A percentile compares a stretch with the other conserved stretches of the same genome.
phyloP scores from a whole-genome alignment of 441 rosid genomes.

The Syzygium syzygioides region DNA sequence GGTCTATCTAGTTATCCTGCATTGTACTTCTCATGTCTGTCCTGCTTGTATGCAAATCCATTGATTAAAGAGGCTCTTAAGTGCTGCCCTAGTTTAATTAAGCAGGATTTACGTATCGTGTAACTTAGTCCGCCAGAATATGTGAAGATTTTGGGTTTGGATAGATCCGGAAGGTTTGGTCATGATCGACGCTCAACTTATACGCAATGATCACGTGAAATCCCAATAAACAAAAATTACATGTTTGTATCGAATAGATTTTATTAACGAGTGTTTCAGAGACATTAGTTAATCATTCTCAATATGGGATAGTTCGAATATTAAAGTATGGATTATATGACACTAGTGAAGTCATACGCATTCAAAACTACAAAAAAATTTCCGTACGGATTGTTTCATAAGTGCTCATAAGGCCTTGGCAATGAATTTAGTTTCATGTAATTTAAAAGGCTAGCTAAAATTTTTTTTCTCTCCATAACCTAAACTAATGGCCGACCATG shows the following conservation, averaged over 20 bases:
- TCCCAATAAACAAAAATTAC: not conserved
- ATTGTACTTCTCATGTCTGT: not conserved
- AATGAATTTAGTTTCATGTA: not conserved
- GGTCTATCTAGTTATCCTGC: not conserved
- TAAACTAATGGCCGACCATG: not conserved
- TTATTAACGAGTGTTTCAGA: not conserved
- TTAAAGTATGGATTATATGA: not conserved
- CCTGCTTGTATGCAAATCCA: not conserved
- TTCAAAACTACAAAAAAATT: not conserved
- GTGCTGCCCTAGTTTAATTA: not conserved
- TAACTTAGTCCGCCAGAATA: not conserved
- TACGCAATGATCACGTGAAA: not conserved
- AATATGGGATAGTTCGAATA: not conserved
- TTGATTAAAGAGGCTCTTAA: not conserved
- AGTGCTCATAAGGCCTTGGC: not conserved
- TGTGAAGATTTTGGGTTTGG: not conserved
- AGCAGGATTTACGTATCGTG: not conserved
- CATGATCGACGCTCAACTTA: not conserved
- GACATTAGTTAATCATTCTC: not conserved
- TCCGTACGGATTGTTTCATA: not conserved
- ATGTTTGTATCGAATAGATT: not conserved
- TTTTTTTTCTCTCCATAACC: not conserved
- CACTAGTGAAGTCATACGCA: not conserved
- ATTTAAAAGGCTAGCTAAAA: not conserved
- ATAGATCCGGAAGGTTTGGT: not conserved